A percentile compares a stretch with the other conserved stretches of the same genome.
Conservation (phyloP, 176 grass and related monocot genomes). For the Sorghum bicolor region Sorghum_bicolor_NCBIv3 NC_012876.2:41587501-41588000, state of each 20-base stretch:
- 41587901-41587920: constrained; percentile 45
- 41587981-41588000: not conserved
- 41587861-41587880: constrained; percentile 63
- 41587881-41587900: constrained; percentile 67
- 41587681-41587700: constrained; percentile 60
- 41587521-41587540: not conserved
- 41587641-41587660: constrained; percentile 88
- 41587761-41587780: constrained; percentile 50
- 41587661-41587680: constrained; percentile 71
- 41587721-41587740: not conserved
- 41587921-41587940: constrained; percentile 53
- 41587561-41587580: not conserved
- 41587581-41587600: not conserved
- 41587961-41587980: not conserved
- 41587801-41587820: constrained; percentile 72
- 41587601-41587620: constrained; percentile 77
- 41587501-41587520: constrained; percentile 82
- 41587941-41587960: constrained; percentile 22
- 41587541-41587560: not conserved
- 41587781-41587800: constrained; percentile 70
- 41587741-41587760: not conserved
- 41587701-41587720: not conserved
- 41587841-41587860: constrained; percentile 55
- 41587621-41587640: constrained; percentile 70
- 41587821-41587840: constrained; percentile 45